Conservation (phyloP, 2,329 filamentous ascomycete species). For the Colletotrichum aenigma region DNA sequence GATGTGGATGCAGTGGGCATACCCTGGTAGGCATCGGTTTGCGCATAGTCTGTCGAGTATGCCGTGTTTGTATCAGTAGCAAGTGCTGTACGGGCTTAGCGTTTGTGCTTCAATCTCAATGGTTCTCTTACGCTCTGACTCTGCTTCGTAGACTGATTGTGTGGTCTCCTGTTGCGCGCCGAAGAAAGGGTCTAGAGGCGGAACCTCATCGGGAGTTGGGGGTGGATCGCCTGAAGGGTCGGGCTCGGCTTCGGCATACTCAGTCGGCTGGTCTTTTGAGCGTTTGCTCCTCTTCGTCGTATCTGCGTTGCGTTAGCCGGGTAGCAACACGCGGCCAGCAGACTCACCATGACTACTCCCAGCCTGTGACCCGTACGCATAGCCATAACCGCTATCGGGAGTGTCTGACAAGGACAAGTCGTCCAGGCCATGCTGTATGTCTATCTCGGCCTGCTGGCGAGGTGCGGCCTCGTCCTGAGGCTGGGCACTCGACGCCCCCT, state of each 20-base stretch:
- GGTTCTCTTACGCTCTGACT: not conserved
- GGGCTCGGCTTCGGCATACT: not conserved
- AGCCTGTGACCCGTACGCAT: not conserved
- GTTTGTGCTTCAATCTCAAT: not conserved
- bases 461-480: constrained; percentile 22
- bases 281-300: not conserved
- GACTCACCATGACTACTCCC: not conserved
- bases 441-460: constrained; percentile 27
- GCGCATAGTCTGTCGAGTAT: not conserved
- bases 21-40: not conserved
- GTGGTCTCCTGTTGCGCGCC: not conserved
- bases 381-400: not conserved
- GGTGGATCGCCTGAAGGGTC: not conserved
- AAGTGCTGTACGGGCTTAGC: not conserved
- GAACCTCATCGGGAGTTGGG: not conserved
- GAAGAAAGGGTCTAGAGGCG: constrained; percentile 7
- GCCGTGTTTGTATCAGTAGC: not conserved
- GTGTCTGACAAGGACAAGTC: not conserved
- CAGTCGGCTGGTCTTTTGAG: constrained; percentile 4
- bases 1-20: not conserved
- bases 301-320: not conserved
- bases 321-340: not conserved
- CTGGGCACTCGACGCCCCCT: not conserved
- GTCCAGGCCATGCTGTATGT: constrained; percentile 21
- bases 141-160: not conserved